A percentile compares a stretch with the other conserved stretches of the same genome.
Conservation (phyloP, 805 yeast genomes). For the Saturnispora zaruensis region DNA sequence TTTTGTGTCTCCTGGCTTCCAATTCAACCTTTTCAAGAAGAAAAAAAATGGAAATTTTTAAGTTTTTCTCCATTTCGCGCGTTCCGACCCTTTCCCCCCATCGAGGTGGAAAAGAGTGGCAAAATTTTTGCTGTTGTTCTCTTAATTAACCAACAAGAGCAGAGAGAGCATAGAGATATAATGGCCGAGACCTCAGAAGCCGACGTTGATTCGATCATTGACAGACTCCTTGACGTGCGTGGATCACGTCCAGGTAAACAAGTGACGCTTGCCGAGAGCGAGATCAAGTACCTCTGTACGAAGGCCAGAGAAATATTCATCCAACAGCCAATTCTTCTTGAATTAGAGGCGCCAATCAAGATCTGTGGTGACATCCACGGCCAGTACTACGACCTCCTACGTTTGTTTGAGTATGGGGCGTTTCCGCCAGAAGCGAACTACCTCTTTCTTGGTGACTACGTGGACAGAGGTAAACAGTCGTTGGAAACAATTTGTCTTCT, state of each 20-base stretch:
- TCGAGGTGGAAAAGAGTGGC: neutral
- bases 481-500: slow-evolving; percentile 90
- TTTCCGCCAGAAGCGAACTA: slow-evolving; percentile 99
- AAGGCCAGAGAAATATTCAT: slow-evolving; percentile 97
- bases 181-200: slow-evolving; percentile 50
- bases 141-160: slow-evolving; percentile 14
- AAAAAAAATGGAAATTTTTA: neutral
- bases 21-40: neutral
- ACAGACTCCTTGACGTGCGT: slow-evolving; percentile 91
- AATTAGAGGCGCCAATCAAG: slow-evolving; percentile 95
- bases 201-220: slow-evolving; percentile 94
- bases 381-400: slow-evolving; percentile 89
- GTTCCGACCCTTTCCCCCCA: neutral
- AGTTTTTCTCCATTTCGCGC: neutral
- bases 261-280: slow-evolving; percentile 87
- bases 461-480: slow-evolving; percentile 97
- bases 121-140: neutral
- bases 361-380: slow-evolving; percentile 98
- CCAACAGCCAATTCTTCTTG: slow-evolving; percentile 92
- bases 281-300: slow-evolving; percentile 90
- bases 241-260: slow-evolving; percentile 98
- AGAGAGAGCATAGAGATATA: neutral
- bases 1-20: neutral
- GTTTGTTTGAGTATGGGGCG: slow-evolving; percentile 96
- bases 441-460: slow-evolving; percentile 92